Percentiles rank a stretch among this genome's conserved stretches.
These are phyloP conservation scores for Trichoderma citrinoviride DNA, from an alignment of 2,329 filamentous ascomycete species.

Conservation along the genomic window DNA sequence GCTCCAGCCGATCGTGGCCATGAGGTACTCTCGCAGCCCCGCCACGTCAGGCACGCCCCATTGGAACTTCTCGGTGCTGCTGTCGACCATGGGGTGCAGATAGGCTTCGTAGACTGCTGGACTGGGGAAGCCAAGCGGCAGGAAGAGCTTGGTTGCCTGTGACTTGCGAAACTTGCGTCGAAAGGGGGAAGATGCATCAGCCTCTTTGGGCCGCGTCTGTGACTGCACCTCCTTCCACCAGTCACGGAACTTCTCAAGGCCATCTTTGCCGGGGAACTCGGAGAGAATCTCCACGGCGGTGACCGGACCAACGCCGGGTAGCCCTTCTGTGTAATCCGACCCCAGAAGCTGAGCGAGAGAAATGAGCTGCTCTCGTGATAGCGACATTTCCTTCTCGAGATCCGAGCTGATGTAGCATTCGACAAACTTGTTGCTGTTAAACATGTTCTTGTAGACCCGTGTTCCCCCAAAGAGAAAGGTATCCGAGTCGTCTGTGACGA, in stretches of 20 bases:
- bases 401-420: conserved; percentile 88
- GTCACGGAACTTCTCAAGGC: conserved; percentile 72
- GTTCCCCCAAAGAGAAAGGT: conserved; percentile 96
- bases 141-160: conserved; percentile 80
- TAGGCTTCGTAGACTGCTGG: conserved; percentile 79
- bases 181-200: conserved; percentile 61
- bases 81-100: conserved; percentile 80
- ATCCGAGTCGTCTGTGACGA: conserved; percentile 96
- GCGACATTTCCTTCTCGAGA: conserved; percentile 82
- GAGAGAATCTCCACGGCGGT: conserved; percentile 92
- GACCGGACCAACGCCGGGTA: conserved; percentile 88
- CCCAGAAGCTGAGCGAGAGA: conserved; percentile 86
- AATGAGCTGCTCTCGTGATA: conserved; percentile 85
- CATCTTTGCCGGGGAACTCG: conserved; percentile 67
- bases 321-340: conserved; percentile 90
- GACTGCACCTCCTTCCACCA: conserved; percentile 85
- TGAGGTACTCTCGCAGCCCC: conserved; percentile 77
- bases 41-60: conserved; percentile 96
- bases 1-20: conserved; percentile 89
- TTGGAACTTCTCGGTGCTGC: conserved; percentile 73
- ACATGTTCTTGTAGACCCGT: conserved; percentile 99
- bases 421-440: conserved; percentile 96
- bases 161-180: conserved; percentile 80
- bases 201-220: conserved; percentile 60
- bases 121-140: conserved; percentile 78